Evolutionary conservation across 495 filamentous ascomycete genomes (phyloP).

Genomic region (Hyaloscypha hepaticicola): DNA sequence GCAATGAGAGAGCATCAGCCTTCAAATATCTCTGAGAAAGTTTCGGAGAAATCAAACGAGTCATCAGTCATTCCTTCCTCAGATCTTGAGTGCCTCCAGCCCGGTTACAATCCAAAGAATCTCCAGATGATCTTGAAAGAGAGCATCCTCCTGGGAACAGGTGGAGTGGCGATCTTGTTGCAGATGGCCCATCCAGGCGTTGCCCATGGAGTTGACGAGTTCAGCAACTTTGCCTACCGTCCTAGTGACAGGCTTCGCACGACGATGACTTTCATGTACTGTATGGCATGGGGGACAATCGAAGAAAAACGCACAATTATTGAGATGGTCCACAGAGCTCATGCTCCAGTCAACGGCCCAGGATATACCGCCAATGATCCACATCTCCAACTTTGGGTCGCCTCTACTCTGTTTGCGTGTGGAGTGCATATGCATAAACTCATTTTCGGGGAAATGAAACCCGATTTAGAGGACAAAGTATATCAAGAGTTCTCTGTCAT

Average conservation of each 20-base stretch:
- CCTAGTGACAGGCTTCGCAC: slow-evolving; percentile 43
- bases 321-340: slow-evolving; percentile 39
- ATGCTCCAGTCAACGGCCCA: slow-evolving; percentile 30
- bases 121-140: slow-evolving; percentile 40
- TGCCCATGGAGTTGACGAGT: slow-evolving; percentile 21
- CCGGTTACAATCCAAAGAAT: slow-evolving; percentile 32
- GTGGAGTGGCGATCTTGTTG: slow-evolving; percentile 41
- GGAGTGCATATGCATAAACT: slow-evolving; percentile 39
- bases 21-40: slow-evolving; percentile 4
- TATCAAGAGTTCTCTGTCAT: slow-evolving; percentile 43
- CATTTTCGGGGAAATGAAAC: slow-evolving; percentile 34
- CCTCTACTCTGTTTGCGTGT: slow-evolving; percentile 42
- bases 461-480: slow-evolving; percentile 31
- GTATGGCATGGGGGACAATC: slow-evolving; percentile 40
- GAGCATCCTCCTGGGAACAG: slow-evolving; percentile 39
- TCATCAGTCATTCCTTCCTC: neutral
- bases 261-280: slow-evolving; percentile 46
- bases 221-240: slow-evolving; percentile 44
- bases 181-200: slow-evolving; percentile 45
- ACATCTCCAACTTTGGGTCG: slow-evolving; percentile 44
- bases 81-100: neutral
- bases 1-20: neutral
- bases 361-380: slow-evolving; percentile 33
- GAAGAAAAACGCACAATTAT: slow-evolving; percentile 38
- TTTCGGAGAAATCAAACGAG: neutral